Evolutionary conservation across 495 filamentous ascomycete species (phyloP), one percentile per base, ranked within the genome.

Genomic region (Penicillium tannophilum): DNA sequence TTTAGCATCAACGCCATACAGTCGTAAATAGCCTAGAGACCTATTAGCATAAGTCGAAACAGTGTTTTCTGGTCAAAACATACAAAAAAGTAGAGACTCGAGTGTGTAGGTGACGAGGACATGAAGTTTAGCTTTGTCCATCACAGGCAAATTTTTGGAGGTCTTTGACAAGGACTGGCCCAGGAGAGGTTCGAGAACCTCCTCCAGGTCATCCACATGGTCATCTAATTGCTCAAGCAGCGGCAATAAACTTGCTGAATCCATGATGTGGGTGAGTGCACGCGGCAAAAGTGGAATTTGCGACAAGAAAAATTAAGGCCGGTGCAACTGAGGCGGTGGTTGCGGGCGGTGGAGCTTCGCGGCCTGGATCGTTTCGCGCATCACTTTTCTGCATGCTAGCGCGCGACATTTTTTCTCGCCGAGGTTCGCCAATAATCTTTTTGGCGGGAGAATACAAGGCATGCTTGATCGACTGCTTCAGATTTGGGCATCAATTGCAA

Each of bases 51-150:
- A 54, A 17, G 5, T 28, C 16, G 45, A 8, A 8, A 41, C 3
- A 20, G 1, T 9, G 41, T 14, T 6, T 53, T 17, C 35, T 35
- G 31, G 8, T 7, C 12, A 49, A 4, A 43, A 70, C 86, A 57
- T 73, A 95, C 91, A 93, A 73, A 95, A 98, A 20, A 98, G 71
- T 14, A 97, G 76, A n/a, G 91, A 95, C 61, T 98, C 92, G 51
- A 98, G 85, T 0, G 92, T 84, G 70, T 98, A 98, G 0, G 91
- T 87, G 46, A 85, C 76, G 31, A 94, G 72, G 17, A 95, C 87
- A 65, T 94, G 90, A 56, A 96, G 85, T 75, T 97, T 95, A 19
- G 94, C 93, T 72, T 90, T 94, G 79, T 98, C 94, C 55, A 97
- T 78, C 10, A 98, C 80, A 1, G 95, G 92, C 33, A 98, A 77